Base-by-base conservation (phyloP, 2,329 filamentous ascomycete species). In the Dactylellina drechsleri region DNA sequence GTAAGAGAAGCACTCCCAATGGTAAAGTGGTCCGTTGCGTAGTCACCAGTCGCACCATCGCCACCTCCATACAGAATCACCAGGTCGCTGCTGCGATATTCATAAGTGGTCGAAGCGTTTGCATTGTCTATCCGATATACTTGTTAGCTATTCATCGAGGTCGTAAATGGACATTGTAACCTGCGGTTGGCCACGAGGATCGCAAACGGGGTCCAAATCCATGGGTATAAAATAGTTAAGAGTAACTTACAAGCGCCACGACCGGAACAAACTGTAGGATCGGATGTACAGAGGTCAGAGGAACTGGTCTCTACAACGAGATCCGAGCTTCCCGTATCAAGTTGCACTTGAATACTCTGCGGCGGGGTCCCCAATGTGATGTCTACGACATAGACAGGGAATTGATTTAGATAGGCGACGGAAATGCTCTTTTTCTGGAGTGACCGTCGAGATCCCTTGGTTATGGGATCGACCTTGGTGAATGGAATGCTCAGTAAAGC, bases 61-160 rank as follows among this genome's bases (percentile, higher is more conserved):
- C 60, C 60, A 28, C 49, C 45, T 18, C 53, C 43, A 54, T 64
- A 64, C 53, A 16, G 31, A 64, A 64, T 64, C 26, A n/a, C 3
- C 10, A 64, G 60, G 60, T 64, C 60, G 60, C 66, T 76, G 20
- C 58, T 49, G 45, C 70, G 31, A 57, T 76, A 77, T 16, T 64
- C 12, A 36, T 77, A 77, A 15, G 71, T 73, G 10, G 62, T 66
- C 12, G 76, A 77, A n/a, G 45, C 43, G 45, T 77, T 76, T 20
- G 71, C 66, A 43, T 73, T 65, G 45, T 70, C 66, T 77, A 36
- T 66, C 54, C 16, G 31, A 16, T 45, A 41, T 43, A 23, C 4
- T 23, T 23, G 23, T 23, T 4, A 23, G 16, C 43, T 13, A 23
- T 2, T 23, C 12, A 64, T 64, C 54, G 6, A 36, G 36, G 6